phyloP scores from a whole-genome alignment of 2,329 filamentous ascomycete genomes.

The Fusarium transvaalense region DNA sequence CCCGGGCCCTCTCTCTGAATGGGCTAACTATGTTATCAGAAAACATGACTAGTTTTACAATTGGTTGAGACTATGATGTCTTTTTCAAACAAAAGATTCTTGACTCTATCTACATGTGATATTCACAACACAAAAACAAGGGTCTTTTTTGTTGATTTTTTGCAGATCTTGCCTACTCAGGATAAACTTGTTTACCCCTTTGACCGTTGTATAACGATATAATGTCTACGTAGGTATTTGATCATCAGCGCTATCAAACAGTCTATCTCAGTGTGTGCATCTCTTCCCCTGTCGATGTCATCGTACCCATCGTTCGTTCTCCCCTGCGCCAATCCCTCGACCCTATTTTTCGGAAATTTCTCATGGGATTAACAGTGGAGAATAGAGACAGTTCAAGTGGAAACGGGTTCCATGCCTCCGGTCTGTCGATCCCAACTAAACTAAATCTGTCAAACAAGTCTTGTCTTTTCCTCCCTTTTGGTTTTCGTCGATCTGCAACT shows the following conservation, averaged over 20 bases:
- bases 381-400: neutral
- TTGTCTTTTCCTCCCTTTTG: neutral
- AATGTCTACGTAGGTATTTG: neutral
- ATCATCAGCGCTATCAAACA: neutral
- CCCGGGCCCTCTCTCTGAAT: neutral
- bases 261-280: conserved; percentile 3
- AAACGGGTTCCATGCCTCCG: neutral
- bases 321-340: conserved; percentile 4
- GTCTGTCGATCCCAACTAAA: conserved; percentile 2
- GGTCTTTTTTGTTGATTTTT: neutral
- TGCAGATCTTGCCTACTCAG: neutral
- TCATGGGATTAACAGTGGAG: neutral
- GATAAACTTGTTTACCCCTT: neutral
- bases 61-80: neutral
- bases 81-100: neutral
- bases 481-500: conserved; percentile 7
- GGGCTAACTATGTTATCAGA: neutral
- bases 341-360: neutral
- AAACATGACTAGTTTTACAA: neutral
- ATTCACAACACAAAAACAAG: neutral
- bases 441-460: conserved; percentile 7
- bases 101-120: too few species aligned
- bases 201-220: too few species aligned
- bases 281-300: conserved; percentile 1
- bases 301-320: neutral